Evolutionary conservation across 352 stramenopile genomes (phyloP).

Genomic region (Globisporangium polare): DNA sequence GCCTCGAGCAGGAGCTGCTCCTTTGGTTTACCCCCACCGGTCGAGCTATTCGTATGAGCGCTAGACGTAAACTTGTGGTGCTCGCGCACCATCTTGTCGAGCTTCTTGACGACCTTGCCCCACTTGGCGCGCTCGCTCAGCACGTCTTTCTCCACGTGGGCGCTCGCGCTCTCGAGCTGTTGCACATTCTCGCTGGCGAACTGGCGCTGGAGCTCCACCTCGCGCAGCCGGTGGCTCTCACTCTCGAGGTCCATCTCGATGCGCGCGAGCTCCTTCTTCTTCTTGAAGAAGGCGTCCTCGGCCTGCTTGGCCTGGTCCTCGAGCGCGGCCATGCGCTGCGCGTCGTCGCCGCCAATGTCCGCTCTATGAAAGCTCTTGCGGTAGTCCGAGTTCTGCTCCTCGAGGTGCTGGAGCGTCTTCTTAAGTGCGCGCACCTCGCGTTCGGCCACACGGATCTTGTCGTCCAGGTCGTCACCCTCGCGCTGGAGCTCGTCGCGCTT

Average conservation of each 20-base stretch:
- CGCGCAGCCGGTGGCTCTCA: conserved; percentile 55
- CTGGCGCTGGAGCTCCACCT: conserved; percentile 65
- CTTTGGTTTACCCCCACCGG: conserved; percentile 35
- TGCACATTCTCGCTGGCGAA: conserved; percentile 59
- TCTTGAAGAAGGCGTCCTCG: conserved; percentile 89
- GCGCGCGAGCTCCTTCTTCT: conserved; percentile 93
- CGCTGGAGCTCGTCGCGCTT: conserved; percentile 93
- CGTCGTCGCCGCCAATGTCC: conserved; percentile 83
- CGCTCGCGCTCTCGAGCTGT: conserved; percentile 52
- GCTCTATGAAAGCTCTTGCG: conserved; percentile 92
- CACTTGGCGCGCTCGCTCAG: conserved; percentile 60
- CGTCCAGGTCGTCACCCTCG: conserved; percentile 93
- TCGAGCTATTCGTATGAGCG: conserved; percentile 3
- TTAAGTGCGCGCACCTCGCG: conserved; percentile 92
- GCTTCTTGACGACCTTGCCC: conserved; percentile 67
- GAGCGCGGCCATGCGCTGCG: conserved; percentile 79
- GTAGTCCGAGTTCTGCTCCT: conserved; percentile 93
- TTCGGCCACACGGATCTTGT: conserved; percentile 91
- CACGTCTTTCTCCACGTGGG: conserved; percentile 74
- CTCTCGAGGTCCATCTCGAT: conserved; percentile 83
- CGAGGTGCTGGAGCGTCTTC: conserved; percentile 91
- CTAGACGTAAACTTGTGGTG: conserved; percentile 29
- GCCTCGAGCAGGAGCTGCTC: conserved; percentile 84
- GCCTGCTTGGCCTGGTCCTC: conserved; percentile 86
- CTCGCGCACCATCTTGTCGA: conserved; percentile 61